Conservation (phyloP, 2,329 filamentous ascomycete species). For the Diplodia intermedia region DNA sequence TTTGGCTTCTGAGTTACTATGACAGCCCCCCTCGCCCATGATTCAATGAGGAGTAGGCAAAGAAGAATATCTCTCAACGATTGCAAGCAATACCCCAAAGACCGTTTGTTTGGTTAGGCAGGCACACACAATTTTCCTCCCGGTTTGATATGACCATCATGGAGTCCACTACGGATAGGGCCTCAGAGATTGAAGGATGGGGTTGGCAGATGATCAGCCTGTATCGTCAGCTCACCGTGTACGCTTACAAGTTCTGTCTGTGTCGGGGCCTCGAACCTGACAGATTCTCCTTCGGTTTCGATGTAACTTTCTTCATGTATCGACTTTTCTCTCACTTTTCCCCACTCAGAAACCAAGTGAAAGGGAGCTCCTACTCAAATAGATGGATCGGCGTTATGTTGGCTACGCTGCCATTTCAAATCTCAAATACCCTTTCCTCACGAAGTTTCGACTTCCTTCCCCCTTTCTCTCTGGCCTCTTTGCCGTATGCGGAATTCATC, state of each 20-base stretch:
- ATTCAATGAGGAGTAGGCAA: slow-evolving; percentile 17
- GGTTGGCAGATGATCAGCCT: slow-evolving; percentile 7
- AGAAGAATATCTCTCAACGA: slow-evolving; percentile 29
- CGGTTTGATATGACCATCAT: slow-evolving; percentile 15
- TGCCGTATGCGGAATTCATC: not conserved
- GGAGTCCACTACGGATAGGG: slow-evolving; percentile 16
- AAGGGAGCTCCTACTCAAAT: slow-evolving; percentile 10
- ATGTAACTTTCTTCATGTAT: slow-evolving; percentile 17
- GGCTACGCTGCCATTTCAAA: slow-evolving; percentile 4
- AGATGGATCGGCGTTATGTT: slow-evolving; percentile 24
- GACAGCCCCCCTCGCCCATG: slow-evolving; percentile 22
- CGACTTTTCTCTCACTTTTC: not conserved
- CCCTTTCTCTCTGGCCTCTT: not conserved
- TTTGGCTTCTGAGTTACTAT: slow-evolving; percentile 17
- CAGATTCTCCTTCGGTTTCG: not conserved
- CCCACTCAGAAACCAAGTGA: not conserved
- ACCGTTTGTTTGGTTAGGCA: slow-evolving; percentile 28
- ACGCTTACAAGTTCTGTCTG: slow-evolving; percentile 1
- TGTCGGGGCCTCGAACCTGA: not conserved
- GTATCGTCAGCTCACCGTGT: slow-evolving; percentile 14
- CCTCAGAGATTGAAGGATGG: slow-evolving; percentile 9
- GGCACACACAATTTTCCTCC: slow-evolving; percentile 22
- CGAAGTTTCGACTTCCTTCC: not conserved
- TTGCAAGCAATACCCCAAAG: slow-evolving; percentile 28
- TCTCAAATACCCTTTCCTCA: slow-evolving; percentile 20